These are phyloP conservation scores for Emericellopsis terricola DNA, from an alignment of 495 filamentous ascomycete species.

Conservation along the genomic window DNA sequence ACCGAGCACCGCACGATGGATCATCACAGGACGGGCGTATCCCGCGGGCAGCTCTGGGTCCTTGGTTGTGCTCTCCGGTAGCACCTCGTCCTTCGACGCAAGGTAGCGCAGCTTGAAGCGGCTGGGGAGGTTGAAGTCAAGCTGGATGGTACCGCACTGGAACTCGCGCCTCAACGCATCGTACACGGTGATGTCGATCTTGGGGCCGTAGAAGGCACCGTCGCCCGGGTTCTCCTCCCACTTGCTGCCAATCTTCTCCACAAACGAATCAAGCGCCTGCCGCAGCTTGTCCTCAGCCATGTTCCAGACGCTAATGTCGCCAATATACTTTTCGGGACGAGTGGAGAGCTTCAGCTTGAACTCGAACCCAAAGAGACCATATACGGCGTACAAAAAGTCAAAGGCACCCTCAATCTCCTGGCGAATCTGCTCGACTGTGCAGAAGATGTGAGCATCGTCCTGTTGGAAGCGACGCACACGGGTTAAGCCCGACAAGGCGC, in stretches of 20 bases:
- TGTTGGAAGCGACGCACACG: conserved; percentile 87
- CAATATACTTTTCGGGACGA: conserved; percentile 80
- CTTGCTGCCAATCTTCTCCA: conserved; percentile 35
- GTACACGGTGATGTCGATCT: conserved; percentile 80
- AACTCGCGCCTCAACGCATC: conserved; percentile 46
- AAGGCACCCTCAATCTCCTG: conserved; percentile 76
- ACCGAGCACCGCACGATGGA: conserved; percentile 88
- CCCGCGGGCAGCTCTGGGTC: conserved; percentile 32
- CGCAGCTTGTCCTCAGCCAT: conserved; percentile 64
- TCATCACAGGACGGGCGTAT: conserved; percentile 86
- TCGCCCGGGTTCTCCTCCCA: conserved; percentile 90
- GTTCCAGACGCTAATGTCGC: conserved; percentile 75
- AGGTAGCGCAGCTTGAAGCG: conserved; percentile 25
- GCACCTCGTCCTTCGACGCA: conserved; percentile 7
- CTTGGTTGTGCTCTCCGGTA: conserved; percentile 12
- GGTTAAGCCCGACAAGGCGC: conserved; percentile 77
- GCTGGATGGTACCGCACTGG: conserved; percentile 93
- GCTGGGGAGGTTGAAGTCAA: conserved; percentile 85
- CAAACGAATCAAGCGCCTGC: conserved; percentile 61
- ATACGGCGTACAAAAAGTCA: conserved; percentile 68
- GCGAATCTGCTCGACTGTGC: conserved; percentile 58
- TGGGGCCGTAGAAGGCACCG: conserved; percentile 91
- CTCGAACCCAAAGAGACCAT: conserved; percentile 82
- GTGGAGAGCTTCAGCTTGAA: conserved; percentile 95
- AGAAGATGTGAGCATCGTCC: conserved; percentile 92